Evolutionary conservation across 306 rosid species (phyloP).

Genomic region (Medicago ruthenica): DNA sequence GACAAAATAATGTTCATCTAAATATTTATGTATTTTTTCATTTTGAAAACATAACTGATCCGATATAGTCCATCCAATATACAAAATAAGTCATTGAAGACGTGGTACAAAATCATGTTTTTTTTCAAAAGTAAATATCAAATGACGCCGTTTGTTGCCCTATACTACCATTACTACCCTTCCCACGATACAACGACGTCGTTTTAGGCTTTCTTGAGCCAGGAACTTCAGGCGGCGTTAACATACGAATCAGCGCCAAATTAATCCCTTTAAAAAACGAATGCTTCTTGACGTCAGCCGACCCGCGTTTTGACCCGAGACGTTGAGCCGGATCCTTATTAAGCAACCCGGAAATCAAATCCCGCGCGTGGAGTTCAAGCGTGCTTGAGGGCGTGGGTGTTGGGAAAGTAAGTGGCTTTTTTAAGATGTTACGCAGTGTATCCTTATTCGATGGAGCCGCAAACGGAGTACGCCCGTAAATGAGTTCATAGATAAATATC

Average conservation of each 20-base stretch:
- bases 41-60: conserved; percentile 35
- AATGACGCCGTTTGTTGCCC: conserved; percentile 57
- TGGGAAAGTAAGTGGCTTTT: conserved; percentile 68
- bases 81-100: conserved; percentile 53
- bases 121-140: conserved; percentile 48
- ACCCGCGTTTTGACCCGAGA: conserved; percentile 91
- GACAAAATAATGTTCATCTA: not conserved
- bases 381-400: conserved; percentile 50
- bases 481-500: conserved; percentile 78
- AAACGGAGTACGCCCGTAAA: conserved; percentile 90
- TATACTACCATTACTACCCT: conserved; percentile 1
- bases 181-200: conserved; percentile 49
- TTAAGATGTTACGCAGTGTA: conserved; percentile 69
- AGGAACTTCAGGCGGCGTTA: conserved; percentile 74
- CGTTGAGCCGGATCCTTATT: conserved; percentile 72
- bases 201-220: conserved; percentile 53
- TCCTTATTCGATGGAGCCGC: conserved; percentile 76
- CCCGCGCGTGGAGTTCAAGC: conserved; percentile 82
- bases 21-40: conserved; percentile 31
- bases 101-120: conserved; percentile 45
- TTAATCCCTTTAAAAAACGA: conserved; percentile 76
- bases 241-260: conserved; percentile 74
- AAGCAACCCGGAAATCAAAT: conserved; percentile 59
- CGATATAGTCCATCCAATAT: conserved; percentile 49
- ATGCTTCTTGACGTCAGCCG: conserved; percentile 89